Base-by-base conservation (phyloP, 139 green algal species). In the Volvox africanus region DNA sequence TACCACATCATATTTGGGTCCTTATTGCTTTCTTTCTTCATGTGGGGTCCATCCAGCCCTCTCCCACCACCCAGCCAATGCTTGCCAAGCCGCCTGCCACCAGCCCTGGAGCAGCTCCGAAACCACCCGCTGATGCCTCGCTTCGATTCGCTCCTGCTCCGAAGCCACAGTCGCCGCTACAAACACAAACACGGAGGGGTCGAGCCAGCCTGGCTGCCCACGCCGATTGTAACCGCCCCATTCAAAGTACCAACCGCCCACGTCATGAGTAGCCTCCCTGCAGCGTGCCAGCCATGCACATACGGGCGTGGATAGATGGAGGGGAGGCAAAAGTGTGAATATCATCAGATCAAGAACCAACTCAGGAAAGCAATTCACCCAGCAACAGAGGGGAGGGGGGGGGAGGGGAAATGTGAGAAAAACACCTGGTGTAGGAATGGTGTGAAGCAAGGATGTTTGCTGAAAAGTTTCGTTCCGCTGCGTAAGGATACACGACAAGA, bases 221-320 rank as follows among this genome's bases (percentile, higher is more conserved):
- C 83, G 50, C 44, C 44, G 61, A 68, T 67, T 37, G 76, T 92
- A 87, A 2, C 92, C 92, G 37, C 91, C 88, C 88, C 88, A 92
- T 61, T 94, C 92, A 24, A 94, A 71, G 24, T 84, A 69, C 92
- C 92, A 94, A 61, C 88, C 88, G 37, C 92, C 88, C 24, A 67
- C 44, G 61, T 92, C 79, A 73, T 94, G 92, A 0, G 33, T 83
- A 36, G 75, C 61, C 73, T 78, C 80, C 44, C 88, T 93, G 87
- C 17, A 80, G 73, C 73, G 16, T n/a, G 73, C 73, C 24, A 19
- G 24, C n/a, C 9, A 80, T 2, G 9, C 28, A 32, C 17, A 80
- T 1, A 33, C 22, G 73, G 73, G 2, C 28, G 11, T n/a, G 17
- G 73, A 18, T 44, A 2, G 35, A 36, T 13, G 73, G 1, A 3